Base-by-base conservation (phyloP, 1,284 basidiomycete genomes). In the Ustilago xerochloae region DNA sequence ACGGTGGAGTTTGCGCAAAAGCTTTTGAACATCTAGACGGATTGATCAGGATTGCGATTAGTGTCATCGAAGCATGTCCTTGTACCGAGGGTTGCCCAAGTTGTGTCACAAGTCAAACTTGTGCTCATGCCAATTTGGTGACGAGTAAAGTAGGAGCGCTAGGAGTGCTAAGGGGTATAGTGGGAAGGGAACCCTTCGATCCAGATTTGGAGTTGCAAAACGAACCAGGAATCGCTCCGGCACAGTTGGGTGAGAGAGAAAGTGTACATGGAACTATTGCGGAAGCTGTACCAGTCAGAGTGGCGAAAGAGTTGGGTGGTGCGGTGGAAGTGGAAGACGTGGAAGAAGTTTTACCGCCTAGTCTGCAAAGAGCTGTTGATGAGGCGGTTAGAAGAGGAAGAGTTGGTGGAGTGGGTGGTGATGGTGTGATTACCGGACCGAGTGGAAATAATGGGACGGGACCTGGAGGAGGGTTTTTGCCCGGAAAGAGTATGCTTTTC, bases 21-120 rank as follows among this genome's bases (percentile, higher is more conserved):
- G 92, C 91, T 2, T 95, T 94, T 78, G 93, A 94, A 79, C 90
- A 93, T 75, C 89, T 90, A 15, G 88, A 89, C 54, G 87, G 89
- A 20, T 86, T 93, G 28, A 84, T 94, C 13, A 85, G 85, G 12
- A 88, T 90, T 59, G 92, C 93, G 0, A 87, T 88, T 26, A 86
- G 88, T 32, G 86, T 86, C 6, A 87, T 94, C n/a, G 89, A 90
- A 71, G 81, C 85, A 4, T 96, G 94, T 81, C 68, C 85, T 2
- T 95, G 93, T 76, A 79, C 86, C 2, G 87, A 89, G 20, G 93
- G 94, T 0, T 96, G 93, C 80, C 86, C 87, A 2, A 85, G 88
- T 56, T 95, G 93, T 91, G 83, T 83, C 88, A 86, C 65, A 10
- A 70, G 65, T 28, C 69, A 75, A 22, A 64, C 76, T 28, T 82